Base-by-base conservation (phyloP, 2,329 filamentous ascomycete genomes). In the Sporothrix brunneoviolacea region DNA sequence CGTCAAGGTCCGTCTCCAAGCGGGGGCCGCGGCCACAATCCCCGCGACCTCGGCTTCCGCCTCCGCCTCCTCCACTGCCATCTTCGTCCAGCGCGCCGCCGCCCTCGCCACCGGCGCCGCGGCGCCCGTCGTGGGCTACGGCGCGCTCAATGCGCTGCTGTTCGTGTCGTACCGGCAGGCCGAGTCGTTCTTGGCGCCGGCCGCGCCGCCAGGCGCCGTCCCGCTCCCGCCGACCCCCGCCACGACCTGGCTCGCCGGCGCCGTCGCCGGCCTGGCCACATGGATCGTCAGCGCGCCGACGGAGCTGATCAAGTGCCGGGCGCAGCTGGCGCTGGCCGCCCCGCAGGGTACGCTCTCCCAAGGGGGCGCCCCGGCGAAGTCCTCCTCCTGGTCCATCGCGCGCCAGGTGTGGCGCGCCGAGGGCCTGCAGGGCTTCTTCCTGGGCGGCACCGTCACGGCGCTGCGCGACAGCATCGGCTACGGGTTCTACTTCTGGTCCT, bases 401-500 rank as follows among this genome's bases (percentile, higher is more conserved):
- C 78, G 74, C 47, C 72, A 80, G 19, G 79, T 88, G 22, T 70
- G 82, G 60, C 72, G 66, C 32, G 69, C 64, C 1, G 65, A 73
- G 48, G 80, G 84, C 4, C 50, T 88, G 4, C 73, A 75, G 35
- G 91, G 90, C 0, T 67, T 96, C 19, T 96, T 95, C 63, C 77
- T 83, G 55, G 91, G 90, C 18, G 91, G 91, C 18, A 73, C 71
- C 0, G 81, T 96, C 15, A 97, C 91, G 1, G 88, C 85, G 48
- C 64, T 91, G 36, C 77, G 91, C 44, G 91, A 97, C 67, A 84
- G 85, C 52, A 79, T 96, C 50, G 91, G 91, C n/a, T 97, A 96
- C 68, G 91, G 91, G 0, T 96, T 96, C 66, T 97, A 96, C 64
- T 97, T 97, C 66, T 95, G 87, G 86, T 85, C 86, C 1, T 97